Percentiles rank a stretch among this genome's conserved stretches.
These are phyloP conservation scores for Penicillium expansum DNA, from an alignment of 2,329 filamentous ascomycete species.

Conservation along the genomic window DNA sequence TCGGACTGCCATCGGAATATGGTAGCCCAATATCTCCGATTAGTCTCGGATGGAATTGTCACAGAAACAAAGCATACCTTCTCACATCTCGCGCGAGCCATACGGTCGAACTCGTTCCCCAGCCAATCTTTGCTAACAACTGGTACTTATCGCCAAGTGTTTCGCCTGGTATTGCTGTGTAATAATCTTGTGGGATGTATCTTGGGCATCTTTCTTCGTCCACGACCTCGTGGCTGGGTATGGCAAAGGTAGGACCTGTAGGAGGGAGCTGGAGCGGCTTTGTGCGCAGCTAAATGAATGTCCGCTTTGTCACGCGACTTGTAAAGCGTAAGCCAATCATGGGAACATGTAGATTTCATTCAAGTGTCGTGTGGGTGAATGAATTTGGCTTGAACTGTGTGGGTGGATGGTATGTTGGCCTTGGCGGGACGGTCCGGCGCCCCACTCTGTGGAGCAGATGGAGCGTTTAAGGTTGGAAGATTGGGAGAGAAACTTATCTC, in stretches of 20 bases:
- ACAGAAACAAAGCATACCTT: conserved; percentile 3
- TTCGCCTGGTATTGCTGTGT: conserved; percentile 31
- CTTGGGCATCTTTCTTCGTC: not conserved
- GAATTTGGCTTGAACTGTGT: not conserved
- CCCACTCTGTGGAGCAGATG: not conserved
- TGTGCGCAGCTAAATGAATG: not conserved
- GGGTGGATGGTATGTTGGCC: too few species aligned
- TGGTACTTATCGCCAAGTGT: conserved; percentile 40
- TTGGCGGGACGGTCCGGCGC: not conserved
- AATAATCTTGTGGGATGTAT: not conserved
- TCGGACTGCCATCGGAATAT: conserved; percentile 15
- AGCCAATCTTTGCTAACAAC: conserved; percentile 43
- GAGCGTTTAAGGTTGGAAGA: not conserved
- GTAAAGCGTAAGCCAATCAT: not conserved
- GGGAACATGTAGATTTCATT: too few species aligned
- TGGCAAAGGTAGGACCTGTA: not conserved
- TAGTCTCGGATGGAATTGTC: not conserved
- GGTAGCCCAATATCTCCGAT: not conserved
- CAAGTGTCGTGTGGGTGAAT: too few species aligned
- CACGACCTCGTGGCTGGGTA: not conserved
- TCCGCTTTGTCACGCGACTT: not conserved
- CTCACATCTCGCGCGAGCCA: conserved; percentile 44
- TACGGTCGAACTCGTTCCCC: conserved; percentile 43
- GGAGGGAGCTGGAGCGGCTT: not conserved
- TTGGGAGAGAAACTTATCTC: not conserved